A percentile compares a stretch with the other conserved stretches of the same genome.
Conservation (phyloP, 1,139 yeast species). For the Sugiyamaella japonica region DNA sequence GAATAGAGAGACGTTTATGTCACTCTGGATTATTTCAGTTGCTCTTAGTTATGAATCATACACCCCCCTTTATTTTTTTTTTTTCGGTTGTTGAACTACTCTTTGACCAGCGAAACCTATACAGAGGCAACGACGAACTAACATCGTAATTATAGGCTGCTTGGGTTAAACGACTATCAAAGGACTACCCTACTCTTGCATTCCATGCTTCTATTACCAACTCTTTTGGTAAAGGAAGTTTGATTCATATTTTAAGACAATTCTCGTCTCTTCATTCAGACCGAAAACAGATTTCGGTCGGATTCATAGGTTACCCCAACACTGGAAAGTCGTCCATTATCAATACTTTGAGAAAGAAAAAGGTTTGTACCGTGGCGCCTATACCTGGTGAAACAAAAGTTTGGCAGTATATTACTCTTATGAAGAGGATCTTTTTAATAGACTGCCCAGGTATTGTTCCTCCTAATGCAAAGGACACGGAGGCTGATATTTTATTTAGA, state of each 20-base stretch:
- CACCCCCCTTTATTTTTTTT: constrained; percentile 31
- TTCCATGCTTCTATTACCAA: constrained; percentile 97
- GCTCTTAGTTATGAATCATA: constrained; percentile 45
- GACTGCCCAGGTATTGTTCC: constrained; percentile 99
- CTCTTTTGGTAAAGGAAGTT: constrained; percentile 95
- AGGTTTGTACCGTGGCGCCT: constrained; percentile 96
- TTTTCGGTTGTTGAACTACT: background rate
- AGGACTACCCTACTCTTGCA: constrained; percentile 90
- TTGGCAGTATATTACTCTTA: constrained; percentile 96
- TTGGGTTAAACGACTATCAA: constrained; percentile 94
- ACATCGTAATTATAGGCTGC: constrained; percentile 67
- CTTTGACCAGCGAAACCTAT: background rate
- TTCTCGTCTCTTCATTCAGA: constrained; percentile 88
- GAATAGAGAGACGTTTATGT: constrained; percentile 18
- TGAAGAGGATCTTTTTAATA: constrained; percentile 91
- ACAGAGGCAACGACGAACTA: background rate
- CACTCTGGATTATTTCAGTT: constrained; percentile 26
- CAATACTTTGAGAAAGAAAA: constrained; percentile 88
- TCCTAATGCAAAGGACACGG: constrained; percentile 84
- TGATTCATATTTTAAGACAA: constrained; percentile 90
- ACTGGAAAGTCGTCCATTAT: constrained; percentile 96
- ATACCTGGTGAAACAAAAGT: constrained; percentile 99
- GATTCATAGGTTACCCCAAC: constrained; percentile 96
- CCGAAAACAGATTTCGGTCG: constrained; percentile 94
- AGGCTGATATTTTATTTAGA: constrained; percentile 90